phyloP scores from a whole-genome alignment of 1,139 yeast species.

The Pichia sp. region DNA sequence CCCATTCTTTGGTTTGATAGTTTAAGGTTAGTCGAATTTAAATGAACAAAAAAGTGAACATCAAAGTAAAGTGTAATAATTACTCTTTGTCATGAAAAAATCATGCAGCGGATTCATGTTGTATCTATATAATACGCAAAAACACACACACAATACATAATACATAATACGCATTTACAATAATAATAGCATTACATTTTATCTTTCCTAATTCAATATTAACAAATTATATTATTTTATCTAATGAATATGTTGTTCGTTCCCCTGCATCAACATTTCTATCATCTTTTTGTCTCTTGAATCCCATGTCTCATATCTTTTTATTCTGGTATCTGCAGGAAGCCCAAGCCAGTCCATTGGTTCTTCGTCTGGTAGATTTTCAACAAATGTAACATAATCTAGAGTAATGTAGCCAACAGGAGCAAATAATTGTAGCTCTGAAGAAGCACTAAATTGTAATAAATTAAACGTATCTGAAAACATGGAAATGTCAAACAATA shows the following conservation, averaged over 20 bases:
- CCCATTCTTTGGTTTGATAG: conserved; percentile 2
- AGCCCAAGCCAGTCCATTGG: conserved; percentile 65
- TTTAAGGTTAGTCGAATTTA: too few relatives aligned
- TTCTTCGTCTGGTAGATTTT: conserved; percentile 47
- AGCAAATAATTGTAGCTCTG: conserved; percentile 12
- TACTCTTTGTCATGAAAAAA: too few relatives aligned
- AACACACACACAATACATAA: too few relatives aligned
- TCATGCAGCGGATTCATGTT: too few relatives aligned
- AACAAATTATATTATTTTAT: too few relatives aligned
- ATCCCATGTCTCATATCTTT: conserved; percentile 1
- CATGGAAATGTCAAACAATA: conserved; percentile 32
- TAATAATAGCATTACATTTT: too few relatives aligned
- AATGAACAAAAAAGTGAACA: too few relatives aligned
- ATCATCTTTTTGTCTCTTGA: background rate
- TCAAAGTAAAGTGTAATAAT: too few relatives aligned
- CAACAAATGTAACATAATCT: conserved; percentile 41
- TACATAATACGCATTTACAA: too few relatives aligned
- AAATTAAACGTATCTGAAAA: conserved; percentile 35
- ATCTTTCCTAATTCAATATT: too few relatives aligned
- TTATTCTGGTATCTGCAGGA: conserved; percentile 31
- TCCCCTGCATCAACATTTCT: background rate
- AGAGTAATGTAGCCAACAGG: conserved; percentile 43
- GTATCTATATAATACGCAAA: too few relatives aligned
- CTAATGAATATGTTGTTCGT: too few relatives aligned
- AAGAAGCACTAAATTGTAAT: conserved; percentile 28